phyloP scores from a whole-genome alignment of 2,329 filamentous ascomycete species.

The Cladobotryum mycophilum region DNA sequence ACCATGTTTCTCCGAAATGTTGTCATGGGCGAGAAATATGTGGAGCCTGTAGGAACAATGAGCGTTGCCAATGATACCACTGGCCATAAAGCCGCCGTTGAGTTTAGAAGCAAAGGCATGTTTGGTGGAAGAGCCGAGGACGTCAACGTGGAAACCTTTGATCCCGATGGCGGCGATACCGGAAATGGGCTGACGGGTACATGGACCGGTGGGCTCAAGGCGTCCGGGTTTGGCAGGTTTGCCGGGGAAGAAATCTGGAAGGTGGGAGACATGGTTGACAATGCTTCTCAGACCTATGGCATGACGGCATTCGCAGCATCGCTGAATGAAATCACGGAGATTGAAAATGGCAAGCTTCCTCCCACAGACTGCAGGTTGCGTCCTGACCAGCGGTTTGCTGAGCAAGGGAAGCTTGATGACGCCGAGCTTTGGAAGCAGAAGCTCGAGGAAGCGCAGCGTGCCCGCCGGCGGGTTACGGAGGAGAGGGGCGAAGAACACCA shows the following conservation, averaged over 20 bases:
- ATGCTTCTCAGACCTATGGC: slow-evolving; percentile 75
- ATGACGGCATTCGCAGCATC: slow-evolving; percentile 79
- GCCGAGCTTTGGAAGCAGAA: slow-evolving; percentile 78
- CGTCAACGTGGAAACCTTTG: slow-evolving; percentile 68
- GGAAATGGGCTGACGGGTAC: slow-evolving; percentile 69
- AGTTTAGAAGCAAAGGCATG: slow-evolving; percentile 94
- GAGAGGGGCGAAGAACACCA: slow-evolving; percentile 63
- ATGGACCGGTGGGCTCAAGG: slow-evolving; percentile 71
- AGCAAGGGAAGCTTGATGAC: slow-evolving; percentile 72
- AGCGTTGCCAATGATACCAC: slow-evolving; percentile 76
- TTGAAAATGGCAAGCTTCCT: slow-evolving; percentile 70
- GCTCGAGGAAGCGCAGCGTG: slow-evolving; percentile 80
- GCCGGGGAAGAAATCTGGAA: slow-evolving; percentile 69
- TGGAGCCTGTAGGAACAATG: slow-evolving; percentile 91
- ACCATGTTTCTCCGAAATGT: slow-evolving; percentile 93
- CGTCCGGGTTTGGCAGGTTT: slow-evolving; percentile 56
- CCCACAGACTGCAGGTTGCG: slow-evolving; percentile 77
- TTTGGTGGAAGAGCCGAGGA: slow-evolving; percentile 94
- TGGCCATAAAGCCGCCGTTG: slow-evolving; percentile 75
- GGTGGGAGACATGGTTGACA: slow-evolving; percentile 69
- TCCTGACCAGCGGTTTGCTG: slow-evolving; percentile 80
- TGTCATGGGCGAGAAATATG: slow-evolving; percentile 95
- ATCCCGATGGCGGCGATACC: slow-evolving; percentile 57
- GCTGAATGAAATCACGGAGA: slow-evolving; percentile 78
- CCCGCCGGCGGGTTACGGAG: slow-evolving; percentile 68